Evolutionary conservation across 2,329 filamentous ascomycete species (phyloP).

Genomic region (Pseudogymnoascus destructans): DNA sequence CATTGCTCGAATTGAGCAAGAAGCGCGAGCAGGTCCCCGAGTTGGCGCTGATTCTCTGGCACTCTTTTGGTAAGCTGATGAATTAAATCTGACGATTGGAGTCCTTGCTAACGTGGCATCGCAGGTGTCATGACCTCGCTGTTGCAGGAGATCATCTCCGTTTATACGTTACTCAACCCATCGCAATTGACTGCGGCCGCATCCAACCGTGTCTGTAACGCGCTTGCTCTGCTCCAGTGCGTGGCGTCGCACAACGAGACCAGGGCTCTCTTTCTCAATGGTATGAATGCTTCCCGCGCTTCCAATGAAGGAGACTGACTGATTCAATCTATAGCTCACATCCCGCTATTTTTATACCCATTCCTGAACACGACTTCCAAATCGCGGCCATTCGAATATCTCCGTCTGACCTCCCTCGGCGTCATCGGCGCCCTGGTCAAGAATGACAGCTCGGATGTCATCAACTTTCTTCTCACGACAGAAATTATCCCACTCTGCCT

Average conservation of each 20-base stretch:
- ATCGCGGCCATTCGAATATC: slow-evolving; percentile 91
- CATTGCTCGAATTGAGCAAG: slow-evolving; percentile 90
- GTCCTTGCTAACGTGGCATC: slow-evolving; percentile 18
- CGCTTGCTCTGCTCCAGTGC: slow-evolving; percentile 86
- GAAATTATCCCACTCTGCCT: slow-evolving; percentile 97
- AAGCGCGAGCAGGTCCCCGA: slow-evolving; percentile 97
- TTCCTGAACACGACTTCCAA: slow-evolving; percentile 99
- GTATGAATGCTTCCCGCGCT: slow-evolving; percentile 35
- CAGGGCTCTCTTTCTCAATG: slow-evolving; percentile 80
- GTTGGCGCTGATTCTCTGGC: slow-evolving; percentile 90
- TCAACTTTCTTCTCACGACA: slow-evolving; percentile 96
- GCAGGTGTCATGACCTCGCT: slow-evolving; percentile 94
- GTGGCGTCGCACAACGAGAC: slow-evolving; percentile 97
- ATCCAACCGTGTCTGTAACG: slow-evolving; percentile 94
- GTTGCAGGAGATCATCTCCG: slow-evolving; percentile 95
- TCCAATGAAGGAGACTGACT: neutral
- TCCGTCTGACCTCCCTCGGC: slow-evolving; percentile 86
- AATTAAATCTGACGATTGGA: neutral
- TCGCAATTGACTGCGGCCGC: slow-evolving; percentile 96
- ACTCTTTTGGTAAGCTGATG: slow-evolving; percentile 71
- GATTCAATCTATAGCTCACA: slow-evolving; percentile 58
- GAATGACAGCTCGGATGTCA: slow-evolving; percentile 96
- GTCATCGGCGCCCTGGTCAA: slow-evolving; percentile 96
- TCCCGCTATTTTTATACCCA: slow-evolving; percentile 92
- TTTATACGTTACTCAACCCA: slow-evolving; percentile 91